phyloP scores from a whole-genome alignment of 2,329 filamentous ascomycete genomes.

The Calonectria hawksworthii region DNA sequence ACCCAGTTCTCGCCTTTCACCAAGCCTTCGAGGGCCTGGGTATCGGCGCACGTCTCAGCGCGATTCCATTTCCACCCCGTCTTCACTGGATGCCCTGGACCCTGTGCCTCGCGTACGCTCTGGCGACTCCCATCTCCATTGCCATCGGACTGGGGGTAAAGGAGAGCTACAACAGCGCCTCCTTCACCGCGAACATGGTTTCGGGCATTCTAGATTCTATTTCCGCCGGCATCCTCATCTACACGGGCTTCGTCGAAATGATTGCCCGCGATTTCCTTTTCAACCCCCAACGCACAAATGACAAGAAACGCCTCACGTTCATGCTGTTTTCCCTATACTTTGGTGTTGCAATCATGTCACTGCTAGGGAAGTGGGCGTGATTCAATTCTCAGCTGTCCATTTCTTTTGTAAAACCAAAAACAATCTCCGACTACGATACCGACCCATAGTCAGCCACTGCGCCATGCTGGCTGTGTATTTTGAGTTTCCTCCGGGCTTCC shows the following conservation, averaged over 20 bases:
- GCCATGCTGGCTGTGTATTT: neutral
- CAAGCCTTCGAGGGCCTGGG: conserved; percentile 75
- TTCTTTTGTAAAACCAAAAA: neutral
- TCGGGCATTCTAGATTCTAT: conserved; percentile 89
- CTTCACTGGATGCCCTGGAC: conserved; percentile 62
- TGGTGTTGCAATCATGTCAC: conserved; percentile 81
- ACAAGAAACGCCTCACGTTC: conserved; percentile 59
- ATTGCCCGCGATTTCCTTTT: conserved; percentile 87
- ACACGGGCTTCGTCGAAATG: conserved; percentile 88
- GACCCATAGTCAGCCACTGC: neutral
- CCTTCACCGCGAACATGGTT: conserved; percentile 67
- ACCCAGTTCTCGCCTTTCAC: conserved; percentile 74
- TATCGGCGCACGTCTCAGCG: conserved; percentile 71
- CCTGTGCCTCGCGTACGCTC: conserved; percentile 61
- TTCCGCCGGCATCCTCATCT: conserved; percentile 87
- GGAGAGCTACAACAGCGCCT: conserved; percentile 45
- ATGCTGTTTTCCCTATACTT: conserved; percentile 73
- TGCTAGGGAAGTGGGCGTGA: conserved; percentile 84
- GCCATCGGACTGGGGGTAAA: conserved; percentile 62
- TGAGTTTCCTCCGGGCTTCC: neutral
- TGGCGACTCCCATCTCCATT: conserved; percentile 67
- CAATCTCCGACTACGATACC: neutral
- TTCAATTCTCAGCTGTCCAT: neutral
- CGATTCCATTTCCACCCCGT: conserved; percentile 55
- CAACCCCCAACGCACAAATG: conserved; percentile 79